Evolutionary conservation across 139 green algal genomes (phyloP), one percentile per base, ranked within the genome.

Genomic region (Chlorella sp.): DNA sequence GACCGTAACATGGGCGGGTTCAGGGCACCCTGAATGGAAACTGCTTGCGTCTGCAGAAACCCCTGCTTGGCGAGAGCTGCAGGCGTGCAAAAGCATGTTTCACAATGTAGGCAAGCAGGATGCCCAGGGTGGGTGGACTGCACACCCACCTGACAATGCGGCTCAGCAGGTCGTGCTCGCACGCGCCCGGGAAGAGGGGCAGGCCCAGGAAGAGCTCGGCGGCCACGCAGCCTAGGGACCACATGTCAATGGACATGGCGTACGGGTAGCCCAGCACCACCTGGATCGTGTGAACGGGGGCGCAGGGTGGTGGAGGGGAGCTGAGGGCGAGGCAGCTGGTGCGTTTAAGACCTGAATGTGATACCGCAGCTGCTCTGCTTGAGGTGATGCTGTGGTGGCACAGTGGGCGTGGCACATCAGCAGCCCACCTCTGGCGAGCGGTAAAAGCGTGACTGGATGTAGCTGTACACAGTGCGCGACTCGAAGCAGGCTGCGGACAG

Each of bases 401-500:
- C 7, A 9, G 9, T 51, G 60, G 2, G 60, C 60, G 11, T 5
- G 25, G 60, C 1, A 23, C 60, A 12, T 9, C 25, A 1, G 25
- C 18, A 93, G 90, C 71, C 98, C 75, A 98, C 95, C 92, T 98
- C 96, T 41, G 96, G 96, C 13, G 92, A 97, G 38, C 96, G 94
- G 87, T 99, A 99, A 86, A 98, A 99, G 39, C 97, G 90, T 74
- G 85, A 95, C 92, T 99, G 97, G 74, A 99, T 98, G 94, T 99
- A 99, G 26, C 91, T 94, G 90, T 99, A 99, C 56, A 98, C 94
- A 9, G 96, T 98, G 68, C 92, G 91, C 73, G 92, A 91, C 87
- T 97, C 93, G 78, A 99, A 98, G 93, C 97, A 99, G 4, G 97
- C 96, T 3, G 89, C 51, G 21, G 44, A 96, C 16, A 67, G 60